Evolutionary conservation across 2,329 filamentous ascomycete species (phyloP).

Genomic region (Stagonosporopsis cucurbitacearum): DNA sequence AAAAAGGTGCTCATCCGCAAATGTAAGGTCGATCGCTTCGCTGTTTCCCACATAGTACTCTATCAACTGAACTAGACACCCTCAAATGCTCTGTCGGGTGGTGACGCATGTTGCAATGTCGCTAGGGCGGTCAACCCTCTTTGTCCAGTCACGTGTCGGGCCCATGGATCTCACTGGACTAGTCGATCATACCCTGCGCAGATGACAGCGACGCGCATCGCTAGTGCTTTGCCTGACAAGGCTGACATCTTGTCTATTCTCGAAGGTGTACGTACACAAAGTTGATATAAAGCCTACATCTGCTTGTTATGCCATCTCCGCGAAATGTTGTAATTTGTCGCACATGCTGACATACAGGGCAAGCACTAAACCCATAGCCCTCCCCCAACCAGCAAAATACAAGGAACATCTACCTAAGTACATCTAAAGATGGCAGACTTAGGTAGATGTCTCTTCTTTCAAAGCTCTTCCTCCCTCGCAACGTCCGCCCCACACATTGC

Average conservation of each 20-base stretch:
- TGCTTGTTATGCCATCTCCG: neutral
- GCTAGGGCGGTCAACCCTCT: constrained; percentile 40
- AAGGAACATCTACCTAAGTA: constrained; percentile 1
- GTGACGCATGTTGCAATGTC: constrained; percentile 37
- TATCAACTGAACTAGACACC: too few species aligned
- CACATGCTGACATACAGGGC: constrained; percentile 1
- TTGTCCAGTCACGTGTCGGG: constrained; percentile 25
- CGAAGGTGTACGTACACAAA: neutral
- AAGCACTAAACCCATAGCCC: neutral
- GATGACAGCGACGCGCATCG: constrained; percentile 38
- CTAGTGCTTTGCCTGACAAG: constrained; percentile 22
- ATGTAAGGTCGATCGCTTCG: too few species aligned
- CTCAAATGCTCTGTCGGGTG: constrained; percentile 43
- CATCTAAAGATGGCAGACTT: neutral
- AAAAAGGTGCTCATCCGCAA: too few species aligned
- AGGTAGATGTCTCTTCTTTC: neutral
- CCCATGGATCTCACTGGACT: neutral
- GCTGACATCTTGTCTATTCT: constrained; percentile 9
- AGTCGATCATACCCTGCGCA: constrained; percentile 33
- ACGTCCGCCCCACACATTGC: neutral
- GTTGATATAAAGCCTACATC: neutral
- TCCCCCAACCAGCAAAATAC: constrained; percentile 4
- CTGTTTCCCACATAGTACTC: too few species aligned
- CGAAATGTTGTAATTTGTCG: neutral
- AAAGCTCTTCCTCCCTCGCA: neutral